Conservation (phyloP, 345 rosid species). For the Luvunga scandens region DNA sequence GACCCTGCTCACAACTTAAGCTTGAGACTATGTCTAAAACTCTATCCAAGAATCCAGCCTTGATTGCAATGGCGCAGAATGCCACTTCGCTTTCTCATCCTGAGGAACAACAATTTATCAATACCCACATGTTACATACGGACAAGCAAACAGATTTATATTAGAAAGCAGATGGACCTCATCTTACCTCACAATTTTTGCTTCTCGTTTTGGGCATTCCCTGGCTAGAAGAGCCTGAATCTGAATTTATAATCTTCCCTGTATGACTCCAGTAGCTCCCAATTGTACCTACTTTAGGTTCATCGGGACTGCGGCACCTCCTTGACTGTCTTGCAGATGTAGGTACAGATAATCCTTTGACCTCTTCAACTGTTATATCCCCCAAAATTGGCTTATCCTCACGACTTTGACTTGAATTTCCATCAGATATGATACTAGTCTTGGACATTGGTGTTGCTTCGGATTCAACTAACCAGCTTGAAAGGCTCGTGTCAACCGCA, state of each 20-base stretch:
- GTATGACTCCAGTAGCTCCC: slow-evolving; percentile 58
- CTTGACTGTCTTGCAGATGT: slow-evolving; percentile 30
- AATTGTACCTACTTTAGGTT: slow-evolving; percentile 55
- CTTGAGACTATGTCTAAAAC: slow-evolving; percentile 10
- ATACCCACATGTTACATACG: neutral
- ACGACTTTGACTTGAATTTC: slow-evolving; percentile 23
- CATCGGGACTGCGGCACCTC: slow-evolving; percentile 32
- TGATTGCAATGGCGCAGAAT: slow-evolving; percentile 32
- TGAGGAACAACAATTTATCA: slow-evolving; percentile 9
- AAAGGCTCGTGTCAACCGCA: slow-evolving; percentile 64
- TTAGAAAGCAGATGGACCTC: neutral
- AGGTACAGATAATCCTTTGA: slow-evolving; percentile 35
- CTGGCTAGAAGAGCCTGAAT: slow-evolving; percentile 34
- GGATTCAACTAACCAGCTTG: slow-evolving; percentile 57
- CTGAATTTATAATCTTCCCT: slow-evolving; percentile 28
- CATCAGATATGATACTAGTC: slow-evolving; percentile 30
- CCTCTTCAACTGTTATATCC: slow-evolving; percentile 36
- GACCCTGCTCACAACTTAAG: neutral
- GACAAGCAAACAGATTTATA: neutral
- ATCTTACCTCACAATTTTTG: slow-evolving; percentile 38
- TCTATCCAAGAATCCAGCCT: slow-evolving; percentile 30
- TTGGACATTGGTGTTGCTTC: slow-evolving; percentile 38
- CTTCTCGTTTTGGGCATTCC: slow-evolving; percentile 36
- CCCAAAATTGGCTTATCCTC: slow-evolving; percentile 39
- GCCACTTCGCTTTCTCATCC: slow-evolving; percentile 44